Conservation (phyloP, 768 basidiomycete species). For the Tricholoma flavovirens region DNA sequence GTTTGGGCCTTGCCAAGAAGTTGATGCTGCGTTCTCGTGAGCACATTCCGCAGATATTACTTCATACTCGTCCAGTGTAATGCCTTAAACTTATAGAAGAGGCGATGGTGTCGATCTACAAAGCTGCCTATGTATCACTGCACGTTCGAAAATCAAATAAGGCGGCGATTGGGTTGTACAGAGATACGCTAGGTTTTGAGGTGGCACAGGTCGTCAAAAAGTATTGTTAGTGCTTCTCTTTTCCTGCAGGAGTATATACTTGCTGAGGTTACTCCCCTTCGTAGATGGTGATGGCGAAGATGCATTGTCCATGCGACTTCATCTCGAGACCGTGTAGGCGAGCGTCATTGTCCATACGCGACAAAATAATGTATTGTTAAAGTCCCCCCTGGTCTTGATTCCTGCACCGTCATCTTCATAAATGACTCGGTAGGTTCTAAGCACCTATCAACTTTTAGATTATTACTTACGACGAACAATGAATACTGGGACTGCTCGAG, state of each 20-base stretch:
- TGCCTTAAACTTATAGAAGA: conserved; percentile 49
- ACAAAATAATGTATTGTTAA: not conserved
- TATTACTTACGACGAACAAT: too few relatives aligned
- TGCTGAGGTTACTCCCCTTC: not conserved
- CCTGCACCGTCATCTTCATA: not conserved
- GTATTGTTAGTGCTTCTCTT: conserved; percentile 63
- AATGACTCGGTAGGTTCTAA: not conserved
- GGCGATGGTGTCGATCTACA: conserved; percentile 87
- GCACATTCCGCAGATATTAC: conserved; percentile 23
- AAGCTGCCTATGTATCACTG: conserved; percentile 76
- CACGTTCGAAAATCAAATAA: conserved; percentile 96
- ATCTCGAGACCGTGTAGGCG: conserved; percentile 5
- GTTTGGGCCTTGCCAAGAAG: conserved; percentile 91
- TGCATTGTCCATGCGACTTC: conserved; percentile 75
- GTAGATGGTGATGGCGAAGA: conserved; percentile 86
- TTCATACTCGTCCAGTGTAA: not conserved
- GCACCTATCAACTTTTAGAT: too few relatives aligned
- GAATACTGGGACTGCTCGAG: too few relatives aligned
- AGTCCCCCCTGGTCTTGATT: not conserved
- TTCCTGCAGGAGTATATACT: not conserved
- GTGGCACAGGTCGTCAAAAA: conserved; percentile 81
- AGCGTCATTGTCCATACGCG: not conserved
- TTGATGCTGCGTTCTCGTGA: conserved; percentile 90
- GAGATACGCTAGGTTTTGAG: conserved; percentile 85
- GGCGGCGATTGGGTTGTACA: conserved; percentile 83